Percentiles rank a stretch among this genome's conserved stretches.
Evolutionary conservation across 2,329 filamentous ascomycete genomes (phyloP).

Genomic region (Talaromyces sp.): DNA sequence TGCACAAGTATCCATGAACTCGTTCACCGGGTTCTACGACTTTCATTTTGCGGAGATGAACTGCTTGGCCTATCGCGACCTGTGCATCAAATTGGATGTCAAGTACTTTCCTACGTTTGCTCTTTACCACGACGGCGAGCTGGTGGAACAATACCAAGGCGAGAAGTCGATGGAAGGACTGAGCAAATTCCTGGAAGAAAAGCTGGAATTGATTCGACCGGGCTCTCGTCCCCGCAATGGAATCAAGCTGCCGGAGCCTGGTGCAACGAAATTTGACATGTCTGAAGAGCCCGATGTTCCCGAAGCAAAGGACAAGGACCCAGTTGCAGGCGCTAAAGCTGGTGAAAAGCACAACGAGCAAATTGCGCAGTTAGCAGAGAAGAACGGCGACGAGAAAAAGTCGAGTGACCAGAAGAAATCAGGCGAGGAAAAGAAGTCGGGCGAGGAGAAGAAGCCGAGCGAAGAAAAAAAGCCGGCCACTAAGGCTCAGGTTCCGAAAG

Average conservation of each 20-base stretch:
- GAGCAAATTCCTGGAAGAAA: slow-evolving; percentile 67
- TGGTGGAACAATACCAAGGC: slow-evolving; percentile 59
- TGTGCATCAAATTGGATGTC: slow-evolving; percentile 66
- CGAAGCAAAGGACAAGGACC: slow-evolving; percentile 39
- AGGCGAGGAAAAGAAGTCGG: neutral
- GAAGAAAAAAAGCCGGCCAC: neutral
- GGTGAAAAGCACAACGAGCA: slow-evolving; percentile 40
- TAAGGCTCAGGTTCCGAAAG: slow-evolving; percentile 36
- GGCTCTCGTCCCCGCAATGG: slow-evolving; percentile 67
- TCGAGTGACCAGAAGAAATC: neutral
- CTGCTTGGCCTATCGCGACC: slow-evolving; percentile 75
- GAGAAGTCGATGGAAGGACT: slow-evolving; percentile 62
- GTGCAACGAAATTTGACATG: slow-evolving; percentile 50
- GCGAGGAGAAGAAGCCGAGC: neutral
- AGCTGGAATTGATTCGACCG: slow-evolving; percentile 71
- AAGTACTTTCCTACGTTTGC: slow-evolving; percentile 68
- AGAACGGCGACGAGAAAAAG: slow-evolving; percentile 6
- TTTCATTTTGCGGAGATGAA: slow-evolving; percentile 84
- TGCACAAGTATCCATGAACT: slow-evolving; percentile 49
- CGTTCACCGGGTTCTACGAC: slow-evolving; percentile 78
- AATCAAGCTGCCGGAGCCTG: slow-evolving; percentile 65
- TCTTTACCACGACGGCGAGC: slow-evolving; percentile 73
- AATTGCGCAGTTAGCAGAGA: slow-evolving; percentile 18
- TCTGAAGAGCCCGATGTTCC: slow-evolving; percentile 31
- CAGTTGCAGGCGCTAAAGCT: slow-evolving; percentile 31